Evolutionary conservation across 2,329 filamentous ascomycete species (phyloP).

Genomic region (Chlorencoelia australis): DNA sequence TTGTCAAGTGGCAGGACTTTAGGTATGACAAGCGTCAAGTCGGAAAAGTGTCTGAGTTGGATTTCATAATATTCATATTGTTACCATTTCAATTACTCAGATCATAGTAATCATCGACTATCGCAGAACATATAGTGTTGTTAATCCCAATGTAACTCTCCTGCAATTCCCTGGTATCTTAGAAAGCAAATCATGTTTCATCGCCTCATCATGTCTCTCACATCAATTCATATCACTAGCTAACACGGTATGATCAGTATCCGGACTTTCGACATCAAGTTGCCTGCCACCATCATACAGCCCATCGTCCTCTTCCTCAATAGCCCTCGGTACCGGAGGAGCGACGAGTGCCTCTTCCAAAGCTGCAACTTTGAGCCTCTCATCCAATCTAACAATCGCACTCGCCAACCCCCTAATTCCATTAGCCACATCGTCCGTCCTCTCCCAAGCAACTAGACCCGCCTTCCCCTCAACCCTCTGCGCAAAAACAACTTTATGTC

Average conservation of each 20-base stretch:
- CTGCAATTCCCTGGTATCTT: no score
- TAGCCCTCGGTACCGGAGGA: background rate
- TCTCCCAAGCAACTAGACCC: slow-evolving; percentile 17
- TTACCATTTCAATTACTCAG: no score
- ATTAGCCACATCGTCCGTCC: slow-evolving; percentile 15
- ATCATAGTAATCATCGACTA: no score
- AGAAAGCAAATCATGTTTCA: background rate
- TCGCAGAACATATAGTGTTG: no score
- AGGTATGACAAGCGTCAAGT: no score
- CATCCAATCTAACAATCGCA: slow-evolving; percentile 13
- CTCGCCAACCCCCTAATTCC: slow-evolving; percentile 19
- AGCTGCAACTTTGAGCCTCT: slow-evolving; percentile 9
- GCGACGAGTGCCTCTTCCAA: slow-evolving; percentile 16
- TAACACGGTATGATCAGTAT: no score
- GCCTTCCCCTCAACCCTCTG: slow-evolving; percentile 17
- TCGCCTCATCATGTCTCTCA: background rate
- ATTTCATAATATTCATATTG: no score
- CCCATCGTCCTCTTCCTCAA: slow-evolving; percentile 3
- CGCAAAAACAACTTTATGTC: slow-evolving; percentile 18
- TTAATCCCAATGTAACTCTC: no score
- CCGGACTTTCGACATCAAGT: slow-evolving; percentile 21
- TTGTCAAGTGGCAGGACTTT: no score
- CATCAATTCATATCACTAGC: slow-evolving; percentile 7
- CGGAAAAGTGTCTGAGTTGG: no score
- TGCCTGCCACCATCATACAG: slow-evolving; percentile 13